Evolutionary conservation across 306 rosid species (phyloP), one percentile per base, ranked within the genome.

Genomic region (Vigna unguiculata): DNA sequence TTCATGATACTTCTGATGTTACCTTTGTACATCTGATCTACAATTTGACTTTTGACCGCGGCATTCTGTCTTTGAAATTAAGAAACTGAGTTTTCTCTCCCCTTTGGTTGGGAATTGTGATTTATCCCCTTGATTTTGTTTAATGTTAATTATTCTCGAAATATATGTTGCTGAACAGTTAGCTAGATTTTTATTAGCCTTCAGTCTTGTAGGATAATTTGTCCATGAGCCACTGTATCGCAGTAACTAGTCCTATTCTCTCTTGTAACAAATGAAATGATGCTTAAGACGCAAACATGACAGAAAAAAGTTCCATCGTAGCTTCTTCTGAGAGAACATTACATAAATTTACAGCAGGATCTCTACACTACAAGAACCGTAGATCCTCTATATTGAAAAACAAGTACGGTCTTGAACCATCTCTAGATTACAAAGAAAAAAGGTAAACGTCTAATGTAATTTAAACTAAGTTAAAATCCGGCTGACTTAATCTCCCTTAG

Each of bases 401-500:
- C 78, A 76, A 45, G 57, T 54, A 55, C 59, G 57, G 71, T 77
- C 59, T 57, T 65, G 65, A 55, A 58, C 67, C 65, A 78, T 82
- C 36, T 72, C 72, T 82, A 65, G 76, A 66, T 74, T 71, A 64
- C 12, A 63, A 71, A 28, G 57, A 84, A 75, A 28, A 71, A 78
- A 68, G 81, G 81, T 77, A 80, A 78, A 71, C 76, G 83, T 72
- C 60, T 66, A 64, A 77, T 43, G 25, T 77, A 67, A 34, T 78
- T 82, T 71, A 76, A 30, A 78, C 80, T 84, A 69, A 25, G 80
- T 83, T 86, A 77, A 81, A 66, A 47, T 51, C 74, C 76, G 48
- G 63, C 77, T 22, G 68, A 70, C 48, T 88, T 84, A 88, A 76
- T 90, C 91, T 62, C 96, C 94, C 77, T 48, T 87, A 12, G 96